Evolutionary conservation across 768 basidiomycete species (phyloP).

Genomic region (Cyclocybe aegerita): DNA sequence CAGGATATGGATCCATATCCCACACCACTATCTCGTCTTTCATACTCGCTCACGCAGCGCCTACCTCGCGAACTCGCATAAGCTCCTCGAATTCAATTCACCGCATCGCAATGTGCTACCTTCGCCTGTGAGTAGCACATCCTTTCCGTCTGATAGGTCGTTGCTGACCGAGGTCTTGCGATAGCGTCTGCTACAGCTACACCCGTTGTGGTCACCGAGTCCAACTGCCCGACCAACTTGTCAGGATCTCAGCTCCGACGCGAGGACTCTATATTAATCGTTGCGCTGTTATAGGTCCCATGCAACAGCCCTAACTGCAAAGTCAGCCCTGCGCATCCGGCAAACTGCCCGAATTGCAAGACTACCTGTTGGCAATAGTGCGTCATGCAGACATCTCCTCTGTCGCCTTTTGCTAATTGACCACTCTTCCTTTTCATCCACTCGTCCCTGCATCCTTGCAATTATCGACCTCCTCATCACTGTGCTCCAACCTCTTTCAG

Average conservation of each 20-base stretch:
- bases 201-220: slow-evolving; percentile 44
- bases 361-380: slow-evolving; percentile 26
- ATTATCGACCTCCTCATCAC: no score
- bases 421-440: no score
- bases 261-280: slow-evolving; percentile 5
- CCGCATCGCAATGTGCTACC: slow-evolving; percentile 43
- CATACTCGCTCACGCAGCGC: background rate
- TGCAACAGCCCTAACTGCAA: slow-evolving; percentile 49
- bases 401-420: no score
- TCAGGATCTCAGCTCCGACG: background rate
- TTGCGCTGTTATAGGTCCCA: slow-evolving; percentile 34
- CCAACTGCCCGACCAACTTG: slow-evolving; percentile 29
- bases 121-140: slow-evolving; percentile 46
- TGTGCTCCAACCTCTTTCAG: no score
- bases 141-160: background rate
- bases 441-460: no score
- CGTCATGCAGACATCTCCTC: slow-evolving; percentile 1
- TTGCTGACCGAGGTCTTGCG: slow-evolving; percentile 18
- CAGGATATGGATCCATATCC: background rate
- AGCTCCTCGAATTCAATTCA: slow-evolving; percentile 6
- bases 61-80: slow-evolving; percentile 6
- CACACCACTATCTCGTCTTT: no score
- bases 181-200: slow-evolving; percentile 46
- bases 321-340: slow-evolving; percentile 54
- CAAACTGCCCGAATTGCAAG: slow-evolving; percentile 44